Base-by-base conservation (phyloP, 2,329 filamentous ascomycete species). In the Thielaviopsis ethacetica region DNA sequence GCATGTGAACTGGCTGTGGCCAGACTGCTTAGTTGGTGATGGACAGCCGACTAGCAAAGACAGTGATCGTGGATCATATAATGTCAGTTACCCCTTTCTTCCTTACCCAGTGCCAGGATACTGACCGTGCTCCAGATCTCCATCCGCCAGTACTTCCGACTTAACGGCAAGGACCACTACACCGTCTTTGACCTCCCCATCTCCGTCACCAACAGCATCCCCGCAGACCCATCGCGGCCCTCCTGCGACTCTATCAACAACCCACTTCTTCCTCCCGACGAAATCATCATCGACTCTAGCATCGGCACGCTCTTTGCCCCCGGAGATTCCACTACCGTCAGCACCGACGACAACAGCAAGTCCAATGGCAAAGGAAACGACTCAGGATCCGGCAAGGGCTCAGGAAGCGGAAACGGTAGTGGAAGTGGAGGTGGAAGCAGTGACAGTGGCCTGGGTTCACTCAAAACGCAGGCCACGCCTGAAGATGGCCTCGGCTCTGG, bases 1-100 rank as follows among this genome's bases (percentile, higher is more conserved):
- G 67, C 84, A 88, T 66, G 76, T 87, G 62, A 83, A 83, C 66
- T 88, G 84, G 82, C 72, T 78, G 21, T 88, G 84, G 84, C 84
- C 85, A 0, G 76, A 78, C 60, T 88, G 84, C 64, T 72, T 88
- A 0, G 79, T 82, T 2, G 84, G 84, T 19, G 72, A 83, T 55
- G 81, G 80, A 2, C 68, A 76, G 63, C 72, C 76, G 26, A 64
- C 67, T 1, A 67, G 69, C 3, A 67, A 69, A 0, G 71, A 71
- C 59, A 80, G 76, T 56, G 77, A 76, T 24, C 74, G 82, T 2
- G 84, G 83, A 2, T 70, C 72, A 19, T 87, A 87, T 67, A 87
- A 88, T 65, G 76, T 78, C 62, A 67, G 71, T 66, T n/a, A 26
- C 6, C 3, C 4, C n/a, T n/a, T n/a, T 4, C 38, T 44, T 5